These are phyloP conservation scores for Penium margaritaceum DNA, from an alignment of 139 green algal genomes.

Conservation along the genomic window DNA sequence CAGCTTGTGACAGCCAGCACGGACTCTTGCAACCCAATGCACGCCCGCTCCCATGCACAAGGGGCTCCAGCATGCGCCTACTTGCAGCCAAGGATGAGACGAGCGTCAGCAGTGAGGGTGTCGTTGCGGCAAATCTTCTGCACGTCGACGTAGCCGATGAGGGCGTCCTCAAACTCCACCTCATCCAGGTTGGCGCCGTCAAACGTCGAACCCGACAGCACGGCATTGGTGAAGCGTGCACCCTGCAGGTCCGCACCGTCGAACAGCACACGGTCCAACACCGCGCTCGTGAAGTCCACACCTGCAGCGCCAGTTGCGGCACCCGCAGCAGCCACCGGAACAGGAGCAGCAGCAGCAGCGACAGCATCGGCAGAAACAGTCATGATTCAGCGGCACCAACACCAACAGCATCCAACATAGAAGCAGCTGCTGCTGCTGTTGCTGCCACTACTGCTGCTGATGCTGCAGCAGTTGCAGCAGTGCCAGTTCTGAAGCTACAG, in stretches of 20 bases:
- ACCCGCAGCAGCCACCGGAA: not conserved
- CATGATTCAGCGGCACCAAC: not conserved
- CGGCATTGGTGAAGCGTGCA: conserved; percentile 61
- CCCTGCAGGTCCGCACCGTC: conserved; percentile 59
- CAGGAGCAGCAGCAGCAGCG: not conserved
- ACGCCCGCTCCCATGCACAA: too few species aligned
- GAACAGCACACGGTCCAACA: conserved; percentile 87
- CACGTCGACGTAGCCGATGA: conserved; percentile 62
- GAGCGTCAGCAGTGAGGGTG: conserved; percentile 18
- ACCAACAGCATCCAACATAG: not conserved
- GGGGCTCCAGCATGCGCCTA: conserved; percentile 3
- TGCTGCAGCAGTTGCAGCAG: too few species aligned
- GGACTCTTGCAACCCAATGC: too few species aligned
- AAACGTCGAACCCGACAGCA: conserved; percentile 65
- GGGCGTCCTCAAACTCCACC: conserved; percentile 79
- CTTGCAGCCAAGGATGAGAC: conserved; percentile 13
- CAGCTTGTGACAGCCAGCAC: too few species aligned
- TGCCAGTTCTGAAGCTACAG: too few species aligned
- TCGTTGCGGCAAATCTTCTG: conserved; percentile 28
- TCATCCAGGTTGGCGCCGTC: conserved; percentile 70
- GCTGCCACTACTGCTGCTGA: not conserved
- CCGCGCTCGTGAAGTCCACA: conserved; percentile 81
- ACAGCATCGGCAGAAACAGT: not conserved
- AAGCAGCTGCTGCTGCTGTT: not conserved
- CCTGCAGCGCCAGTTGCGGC: not conserved